Percentiles rank a stretch among this genome's conserved stretches.
phyloP scores from a whole-genome alignment of 1,284 basidiomycete species.

The Fomitopsis betulina region DNA sequence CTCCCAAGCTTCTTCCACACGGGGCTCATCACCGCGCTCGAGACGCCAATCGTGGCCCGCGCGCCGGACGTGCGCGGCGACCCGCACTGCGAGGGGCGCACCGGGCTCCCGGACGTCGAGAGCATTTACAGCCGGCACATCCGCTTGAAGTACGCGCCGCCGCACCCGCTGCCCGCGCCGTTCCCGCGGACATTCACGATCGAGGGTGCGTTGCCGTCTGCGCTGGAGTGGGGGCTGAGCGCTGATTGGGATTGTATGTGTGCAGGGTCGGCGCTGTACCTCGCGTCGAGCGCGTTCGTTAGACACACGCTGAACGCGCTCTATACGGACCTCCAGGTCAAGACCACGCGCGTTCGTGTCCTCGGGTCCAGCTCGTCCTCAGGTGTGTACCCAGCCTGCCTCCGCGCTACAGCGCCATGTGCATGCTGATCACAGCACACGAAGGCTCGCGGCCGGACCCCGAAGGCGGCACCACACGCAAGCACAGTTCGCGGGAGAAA shows the following conservation, averaged over 20 bases:
- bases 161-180: slow-evolving; percentile 56
- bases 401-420: background rate
- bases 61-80: background rate
- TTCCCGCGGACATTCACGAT: slow-evolving; percentile 63
- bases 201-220: slow-evolving; percentile 45
- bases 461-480: slow-evolving; percentile 17
- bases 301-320: slow-evolving; percentile 71
- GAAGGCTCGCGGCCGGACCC: background rate
- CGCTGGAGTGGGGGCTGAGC: background rate
- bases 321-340: slow-evolving; percentile 59
- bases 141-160: slow-evolving; percentile 54
- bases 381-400: slow-evolving; percentile 2
- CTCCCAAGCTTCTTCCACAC: slow-evolving; percentile 68
- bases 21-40: slow-evolving; percentile 57
- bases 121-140: slow-evolving; percentile 30
- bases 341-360: slow-evolving; percentile 38
- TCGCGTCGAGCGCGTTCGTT: slow-evolving; percentile 63
- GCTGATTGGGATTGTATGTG: background rate
- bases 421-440: background rate
- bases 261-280: slow-evolving; percentile 63
- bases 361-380: slow-evolving; percentile 16
- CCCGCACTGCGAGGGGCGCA: slow-evolving; percentile 4
- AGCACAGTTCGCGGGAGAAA: slow-evolving; percentile 36
- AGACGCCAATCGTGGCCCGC: slow-evolving; percentile 27
- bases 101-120: slow-evolving; percentile 7